Conservation (phyloP, 306 rosid species). For the Begonia fuchsioides region DNA sequence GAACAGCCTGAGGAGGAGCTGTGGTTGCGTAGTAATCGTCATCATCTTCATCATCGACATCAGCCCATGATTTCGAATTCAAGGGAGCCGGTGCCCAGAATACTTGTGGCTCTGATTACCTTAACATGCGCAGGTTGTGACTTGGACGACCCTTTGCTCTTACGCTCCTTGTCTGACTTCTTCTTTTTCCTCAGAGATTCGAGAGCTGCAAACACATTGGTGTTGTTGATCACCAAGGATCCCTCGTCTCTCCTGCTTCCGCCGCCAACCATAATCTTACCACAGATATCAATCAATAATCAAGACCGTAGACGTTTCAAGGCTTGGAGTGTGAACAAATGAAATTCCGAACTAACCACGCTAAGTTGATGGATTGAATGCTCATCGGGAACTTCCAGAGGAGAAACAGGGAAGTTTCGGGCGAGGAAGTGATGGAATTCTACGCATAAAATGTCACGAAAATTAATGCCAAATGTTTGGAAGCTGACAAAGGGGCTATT, state of each 20-base stretch:
- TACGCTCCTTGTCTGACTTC: constrained; percentile 75
- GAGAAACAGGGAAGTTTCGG: constrained; percentile 4
- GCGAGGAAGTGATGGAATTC: not conserved
- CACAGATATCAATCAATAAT: constrained; percentile 1
- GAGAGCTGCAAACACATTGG: constrained; percentile 81
- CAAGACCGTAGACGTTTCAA: not conserved
- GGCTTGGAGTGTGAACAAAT: constrained; percentile 1
- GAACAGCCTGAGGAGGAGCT: constrained; percentile 55
- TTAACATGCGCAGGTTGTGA: constrained; percentile 22
- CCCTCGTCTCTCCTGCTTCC: constrained; percentile 85
- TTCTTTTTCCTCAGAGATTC: constrained; percentile 83
- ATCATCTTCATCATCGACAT: constrained; percentile 71
- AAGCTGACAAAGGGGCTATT: not conserved
- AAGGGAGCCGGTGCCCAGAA: constrained; percentile 74
- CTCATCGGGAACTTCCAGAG: constrained; percentile 2
- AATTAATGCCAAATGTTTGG: not conserved
- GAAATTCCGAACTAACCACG: not conserved
- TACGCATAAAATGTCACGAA: not conserved
- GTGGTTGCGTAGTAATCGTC: constrained; percentile 74
- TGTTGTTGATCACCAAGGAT: constrained; percentile 57
- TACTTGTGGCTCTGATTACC: constrained; percentile 45
- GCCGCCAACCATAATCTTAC: constrained; percentile 60
- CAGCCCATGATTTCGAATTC: constrained; percentile 73
- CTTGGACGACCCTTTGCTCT: constrained; percentile 49
- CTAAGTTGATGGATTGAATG: constrained; percentile 21